Base-by-base conservation (phyloP, 75 land plant genomes). In the Larix kaempferi region DNA sequence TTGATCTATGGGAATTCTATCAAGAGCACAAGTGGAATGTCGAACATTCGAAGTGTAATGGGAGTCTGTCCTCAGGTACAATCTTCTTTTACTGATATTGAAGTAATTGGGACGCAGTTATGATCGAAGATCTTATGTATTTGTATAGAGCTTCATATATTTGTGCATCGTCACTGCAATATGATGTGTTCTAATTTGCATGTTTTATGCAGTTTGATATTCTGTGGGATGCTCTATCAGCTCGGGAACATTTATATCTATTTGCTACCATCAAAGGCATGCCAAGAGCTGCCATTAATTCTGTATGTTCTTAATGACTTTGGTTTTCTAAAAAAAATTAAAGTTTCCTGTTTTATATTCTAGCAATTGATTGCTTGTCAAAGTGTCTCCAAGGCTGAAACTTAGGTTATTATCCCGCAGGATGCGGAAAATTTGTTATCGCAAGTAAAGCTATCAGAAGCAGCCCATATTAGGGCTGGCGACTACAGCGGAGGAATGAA, bases 181-280 rank as follows among this genome's bases (percentile, higher is more conserved):
- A 41, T 33, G 41, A 69, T 21, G 25, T 25, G 66, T 26, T 27
- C n/a, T 21, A 60, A 23, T 21, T 60, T 22, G 23, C 62, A 33
- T 6, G 64, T 37, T 27, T 73, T 56, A 62, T 49, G 57, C 81
- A 97, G 99, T 97, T 97, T 86, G 98, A 97, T 78, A 90, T 95
- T 16, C 83, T 97, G 61, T 97, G 99, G 99, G 88, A 91, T 75
- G 79, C 87, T n/a, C 78, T 97, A 67, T 83, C 99, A 26, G 94
- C 90, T 57, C 72, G 88, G 82, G 99, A 97, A 76, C 99, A 97
- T 83, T 81, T 97, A 22, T 74, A 87, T 59, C 85, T 97, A 2
- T 97, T 97, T 85, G 95, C 98, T 52, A 91, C 84, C 74, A 95
- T 97, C 61, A 97, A 95, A 79, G 99, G 99, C 44, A 78, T 97